Base-by-base conservation (phyloP, 768 basidiomycete species). In the Termitomyces sp. region DNA sequence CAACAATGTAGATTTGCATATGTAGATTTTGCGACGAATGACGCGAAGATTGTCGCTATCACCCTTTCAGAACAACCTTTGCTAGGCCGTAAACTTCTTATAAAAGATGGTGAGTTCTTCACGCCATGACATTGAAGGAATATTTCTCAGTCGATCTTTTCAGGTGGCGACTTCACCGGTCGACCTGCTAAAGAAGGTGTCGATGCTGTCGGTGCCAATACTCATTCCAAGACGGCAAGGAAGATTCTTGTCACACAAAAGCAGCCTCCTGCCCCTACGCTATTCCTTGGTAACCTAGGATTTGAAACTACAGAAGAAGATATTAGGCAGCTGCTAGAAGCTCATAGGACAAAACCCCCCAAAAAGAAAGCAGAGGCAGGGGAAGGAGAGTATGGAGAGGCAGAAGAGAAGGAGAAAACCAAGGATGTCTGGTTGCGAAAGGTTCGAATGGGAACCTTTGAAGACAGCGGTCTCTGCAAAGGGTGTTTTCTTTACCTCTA, bases 391-490 rank as follows among this genome's bases (percentile, higher is more conserved):
- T 71, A 41, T 8, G 64, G 57, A n/a, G 70, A 64, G 2, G 69
- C 58, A 42, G 68, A 68, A 53, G 71, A 64, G 10, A 67, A 69
- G 51, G 63, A 61, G 9, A 62, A 65, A 27, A 61, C 68, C 4
- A 72, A 71, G 52, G 79, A 81, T 46, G 68, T 70, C 24, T 85
- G 84, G 85, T 80, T 88, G 74, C 79, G 90, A 59, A 93, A 93
- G 68, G 75, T 99, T 29, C 85, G 96, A 6, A 81, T 99, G 82
- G 94, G 94, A 4, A 95, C 94, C 18, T 99, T 99, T 63, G 94
- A 98, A 69, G 96, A 99, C 70, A 90, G 85, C 49, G 97, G 96
- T 9, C 72, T 83, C 53, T 98, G 96, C 74, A 99, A 98, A 79
- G 96, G 96, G 96, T 97, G 26, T 36, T 26, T 34, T 46, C 26